Conservation (phyloP, 225 moss, liverwort and hornwort species). For the Climacium dendroides region DNA sequence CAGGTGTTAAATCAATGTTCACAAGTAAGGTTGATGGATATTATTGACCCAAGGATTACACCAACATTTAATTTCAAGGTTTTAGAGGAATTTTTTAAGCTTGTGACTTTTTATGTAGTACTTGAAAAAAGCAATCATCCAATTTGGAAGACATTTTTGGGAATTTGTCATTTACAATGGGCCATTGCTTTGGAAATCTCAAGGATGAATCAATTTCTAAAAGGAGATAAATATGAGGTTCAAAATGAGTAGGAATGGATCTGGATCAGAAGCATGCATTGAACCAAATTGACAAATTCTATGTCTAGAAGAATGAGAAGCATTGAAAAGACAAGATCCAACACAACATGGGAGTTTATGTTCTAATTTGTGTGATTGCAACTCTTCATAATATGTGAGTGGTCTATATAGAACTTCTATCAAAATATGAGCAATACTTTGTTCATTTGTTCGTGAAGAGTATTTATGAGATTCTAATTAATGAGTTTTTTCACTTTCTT, state of each 20-base stretch:
- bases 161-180: neutral
- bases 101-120: neutral
- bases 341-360: neutral
- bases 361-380: neutral
- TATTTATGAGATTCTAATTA: neutral
- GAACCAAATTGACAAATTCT: neutral
- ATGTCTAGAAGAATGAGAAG: neutral
- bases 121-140: neutral
- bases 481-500: neutral
- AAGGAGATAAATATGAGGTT: neutral
- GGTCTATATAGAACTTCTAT: neutral
- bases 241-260: neutral
- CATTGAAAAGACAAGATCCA: neutral
- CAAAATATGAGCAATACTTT: neutral
- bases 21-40: neutral
- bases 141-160: rapidly evolving
- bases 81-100: neutral
- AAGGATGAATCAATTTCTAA: too few relatives aligned
- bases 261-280: neutral
- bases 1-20: neutral
- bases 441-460: neutral
- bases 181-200: too few relatives aligned
- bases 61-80: neutral
- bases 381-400: neutral
- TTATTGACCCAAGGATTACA: neutral